Percentiles rank a stretch among this genome's conserved stretches.
phyloP scores from a whole-genome alignment of 441 rosid species.

The Rhodomyrtus psidioides region DNA sequence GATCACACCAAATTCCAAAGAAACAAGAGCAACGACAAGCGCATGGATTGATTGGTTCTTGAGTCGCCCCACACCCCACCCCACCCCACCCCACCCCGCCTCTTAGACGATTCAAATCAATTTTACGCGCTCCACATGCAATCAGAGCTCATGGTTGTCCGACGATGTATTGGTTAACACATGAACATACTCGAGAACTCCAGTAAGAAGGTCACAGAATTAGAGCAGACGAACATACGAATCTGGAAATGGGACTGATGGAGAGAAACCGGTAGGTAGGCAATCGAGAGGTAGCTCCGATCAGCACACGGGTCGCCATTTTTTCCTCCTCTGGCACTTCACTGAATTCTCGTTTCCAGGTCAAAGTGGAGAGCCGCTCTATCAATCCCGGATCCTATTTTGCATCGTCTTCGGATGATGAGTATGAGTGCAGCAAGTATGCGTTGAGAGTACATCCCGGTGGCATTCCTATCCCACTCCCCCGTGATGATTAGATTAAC shows the following conservation, averaged over 20 bases:
- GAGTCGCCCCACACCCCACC: not conserved
- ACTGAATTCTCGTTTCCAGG: not conserved
- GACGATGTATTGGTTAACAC: not conserved
- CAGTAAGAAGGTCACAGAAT: not conserved
- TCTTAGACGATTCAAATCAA: too few species aligned
- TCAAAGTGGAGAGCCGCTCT: not conserved
- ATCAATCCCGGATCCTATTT: not conserved
- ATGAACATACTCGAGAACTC: not conserved
- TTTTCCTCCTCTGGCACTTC: not conserved
- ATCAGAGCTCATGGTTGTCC: not conserved
- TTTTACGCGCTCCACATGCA: too few species aligned
- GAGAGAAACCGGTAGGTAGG: slow-evolving; percentile 9
- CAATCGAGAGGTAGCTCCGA: slow-evolving; percentile 4
- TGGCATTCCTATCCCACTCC: not conserved
- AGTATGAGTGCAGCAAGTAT: not conserved
- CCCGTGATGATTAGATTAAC: not conserved
- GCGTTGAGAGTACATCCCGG: not conserved
- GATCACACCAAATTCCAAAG: not conserved
- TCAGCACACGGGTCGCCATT: slow-evolving; percentile 15
- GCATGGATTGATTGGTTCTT: not conserved
- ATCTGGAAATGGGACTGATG: slow-evolving; percentile 16
- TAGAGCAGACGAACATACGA: slow-evolving; percentile 15
- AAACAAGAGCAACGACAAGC: not conserved
- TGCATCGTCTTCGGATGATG: not conserved
- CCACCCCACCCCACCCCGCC: too few species aligned